These are phyloP conservation scores for Talaromyces sp. DNA, from an alignment of 2,329 filamentous ascomycete species.

Conservation along the genomic window DNA sequence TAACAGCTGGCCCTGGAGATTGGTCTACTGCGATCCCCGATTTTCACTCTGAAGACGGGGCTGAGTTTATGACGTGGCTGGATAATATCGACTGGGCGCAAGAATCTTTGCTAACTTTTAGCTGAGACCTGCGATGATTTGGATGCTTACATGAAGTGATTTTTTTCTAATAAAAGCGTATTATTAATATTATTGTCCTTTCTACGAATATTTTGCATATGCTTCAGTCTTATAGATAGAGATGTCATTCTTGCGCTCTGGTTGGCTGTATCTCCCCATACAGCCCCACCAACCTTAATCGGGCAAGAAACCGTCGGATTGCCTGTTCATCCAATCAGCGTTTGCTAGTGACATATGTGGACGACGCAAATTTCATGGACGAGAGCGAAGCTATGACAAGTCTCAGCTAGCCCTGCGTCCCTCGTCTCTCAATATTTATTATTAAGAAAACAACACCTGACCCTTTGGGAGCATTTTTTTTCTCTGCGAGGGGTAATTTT, in stretches of 20 bases:
- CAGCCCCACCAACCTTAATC: background rate
- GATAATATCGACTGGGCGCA: slow-evolving; percentile 16
- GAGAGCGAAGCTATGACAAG: background rate
- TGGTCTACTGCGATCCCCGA: background rate
- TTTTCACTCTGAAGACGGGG: background rate
- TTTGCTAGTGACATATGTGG: background rate
- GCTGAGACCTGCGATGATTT: background rate
- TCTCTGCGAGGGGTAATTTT: background rate
- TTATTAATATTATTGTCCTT: background rate
- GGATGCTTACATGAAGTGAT: background rate
- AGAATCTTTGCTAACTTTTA: slow-evolving; percentile 12
- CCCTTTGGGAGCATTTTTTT: background rate
- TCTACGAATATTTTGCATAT: background rate
- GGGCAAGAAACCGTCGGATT: no score
- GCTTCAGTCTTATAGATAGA: background rate
- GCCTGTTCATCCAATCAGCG: background rate
- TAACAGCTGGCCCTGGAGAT: background rate
- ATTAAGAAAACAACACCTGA: background rate
- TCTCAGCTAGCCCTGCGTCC: background rate
- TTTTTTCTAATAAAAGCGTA: background rate
- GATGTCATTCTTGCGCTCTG: background rate
- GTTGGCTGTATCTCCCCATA: background rate
- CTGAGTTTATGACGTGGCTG: slow-evolving; percentile 13
- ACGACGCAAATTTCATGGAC: no score
- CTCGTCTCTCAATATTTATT: background rate